A percentile compares a stretch with the other conserved stretches of the same genome.
phyloP scores from a whole-genome alignment of 371 early-diverging fungal genomes.

The Mucor sp. region DNA sequence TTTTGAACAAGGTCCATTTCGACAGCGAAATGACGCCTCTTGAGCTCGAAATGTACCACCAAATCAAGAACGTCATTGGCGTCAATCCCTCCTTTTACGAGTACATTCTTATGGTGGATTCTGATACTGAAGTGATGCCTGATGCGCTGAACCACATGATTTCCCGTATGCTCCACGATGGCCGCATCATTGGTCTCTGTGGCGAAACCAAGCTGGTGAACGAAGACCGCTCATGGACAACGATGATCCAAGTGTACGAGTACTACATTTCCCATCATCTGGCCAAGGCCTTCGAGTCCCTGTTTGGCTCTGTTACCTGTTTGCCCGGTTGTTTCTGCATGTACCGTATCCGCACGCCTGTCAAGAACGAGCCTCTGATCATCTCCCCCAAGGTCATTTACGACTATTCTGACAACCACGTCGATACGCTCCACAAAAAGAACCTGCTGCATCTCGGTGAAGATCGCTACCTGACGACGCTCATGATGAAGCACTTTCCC shows the following conservation, averaged over 20 bases:
- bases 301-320: constrained; percentile 98
- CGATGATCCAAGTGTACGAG: constrained; percentile 99
- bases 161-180: constrained; percentile 87
- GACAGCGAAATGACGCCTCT: constrained; percentile 89
- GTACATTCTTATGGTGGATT: constrained; percentile 94
- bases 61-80: constrained; percentile 91
- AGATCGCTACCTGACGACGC: constrained; percentile 93
- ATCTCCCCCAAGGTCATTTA: constrained; percentile 89
- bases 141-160: constrained; percentile 89
- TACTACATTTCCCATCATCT: constrained; percentile 99
- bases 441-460: constrained; percentile 80
- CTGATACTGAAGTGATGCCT: constrained; percentile 89
- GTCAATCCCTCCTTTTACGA: constrained; percentile 89
- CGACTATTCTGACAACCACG: constrained; percentile 94
- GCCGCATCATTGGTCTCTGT: constrained; percentile 89
- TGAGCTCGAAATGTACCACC: constrained; percentile 92
- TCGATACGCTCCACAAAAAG: constrained; percentile 97
- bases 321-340: constrained; percentile 97
- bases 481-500: constrained; percentile 98
- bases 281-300: constrained; percentile 98
- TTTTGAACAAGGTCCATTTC: constrained; percentile 97
- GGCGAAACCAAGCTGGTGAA: constrained; percentile 93
- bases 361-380: constrained; percentile 88
- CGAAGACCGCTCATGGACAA: constrained; percentile 88
- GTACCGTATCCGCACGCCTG: constrained; percentile 88